These are phyloP conservation scores for Chionographis japonica DNA, from an alignment of 106 monocot genomes.

Conservation along the genomic window DNA sequence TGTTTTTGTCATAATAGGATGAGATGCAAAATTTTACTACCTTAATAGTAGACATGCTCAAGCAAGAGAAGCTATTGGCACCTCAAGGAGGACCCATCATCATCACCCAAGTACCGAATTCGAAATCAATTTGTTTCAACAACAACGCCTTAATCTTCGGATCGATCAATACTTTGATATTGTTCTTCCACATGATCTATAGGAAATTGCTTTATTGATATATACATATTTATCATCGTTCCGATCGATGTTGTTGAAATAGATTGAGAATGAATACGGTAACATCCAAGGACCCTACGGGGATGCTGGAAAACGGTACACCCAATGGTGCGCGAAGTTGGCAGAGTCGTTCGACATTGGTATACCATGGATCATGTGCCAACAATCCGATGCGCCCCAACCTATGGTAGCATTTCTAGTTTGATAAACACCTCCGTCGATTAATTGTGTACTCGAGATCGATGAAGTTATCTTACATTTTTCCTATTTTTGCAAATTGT, in stretches of 20 bases:
- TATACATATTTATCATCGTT: no score
- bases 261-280: conserved; percentile 65
- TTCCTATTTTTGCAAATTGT: background rate
- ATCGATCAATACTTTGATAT: background rate
- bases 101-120: conserved; percentile 30
- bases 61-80: conserved; percentile 27
- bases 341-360: conserved; percentile 24
- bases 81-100: conserved; percentile 63
- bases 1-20: conserved; percentile 2
- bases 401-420: conserved; percentile 26
- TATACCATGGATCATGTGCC: conserved; percentile 67
- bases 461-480: background rate
- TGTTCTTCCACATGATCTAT: no score
- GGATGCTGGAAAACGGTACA: conserved; percentile 21
- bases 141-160: background rate
- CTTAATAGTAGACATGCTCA: conserved; percentile 42
- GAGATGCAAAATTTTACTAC: conserved; percentile 49
- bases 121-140: conserved; percentile 1
- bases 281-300: conserved; percentile 19
- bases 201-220: no score
- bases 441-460: background rate
- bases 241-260: background rate
- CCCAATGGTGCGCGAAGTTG: conserved; percentile 32
- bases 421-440: background rate
- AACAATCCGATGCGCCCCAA: conserved; percentile 41